These are phyloP conservation scores for Funneliformis caledonium DNA, from an alignment of 371 early-diverging fungal genomes.

Conservation along the genomic window DNA sequence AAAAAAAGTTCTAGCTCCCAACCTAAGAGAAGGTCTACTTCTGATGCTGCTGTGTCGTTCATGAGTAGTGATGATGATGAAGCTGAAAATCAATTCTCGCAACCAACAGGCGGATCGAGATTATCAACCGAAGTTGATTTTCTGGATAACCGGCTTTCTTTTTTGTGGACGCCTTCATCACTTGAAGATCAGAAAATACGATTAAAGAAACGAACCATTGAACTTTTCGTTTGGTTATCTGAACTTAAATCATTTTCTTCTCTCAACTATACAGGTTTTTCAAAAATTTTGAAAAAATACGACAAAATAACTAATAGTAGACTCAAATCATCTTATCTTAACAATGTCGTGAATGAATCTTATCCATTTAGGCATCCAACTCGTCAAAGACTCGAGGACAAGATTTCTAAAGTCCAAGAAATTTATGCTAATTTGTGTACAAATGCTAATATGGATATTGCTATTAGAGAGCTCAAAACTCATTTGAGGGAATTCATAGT, in stretches of 20 bases:
- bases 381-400: conserved; percentile 61
- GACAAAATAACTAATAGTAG: conserved; percentile 82
- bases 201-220: conserved; percentile 55
- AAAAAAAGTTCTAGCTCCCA: background rate
- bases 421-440: conserved; percentile 64
- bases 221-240: conserved; percentile 78
- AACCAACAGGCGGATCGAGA: background rate
- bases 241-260: conserved; percentile 90
- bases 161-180: conserved; percentile 20
- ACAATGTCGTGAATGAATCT: conserved; percentile 62
- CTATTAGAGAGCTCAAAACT: conserved; percentile 74
- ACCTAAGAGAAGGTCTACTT: background rate
- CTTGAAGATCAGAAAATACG: conserved; percentile 26
- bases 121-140: background rate
- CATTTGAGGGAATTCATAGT: conserved; percentile 90
- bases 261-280: conserved; percentile 94
- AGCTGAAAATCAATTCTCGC: background rate
- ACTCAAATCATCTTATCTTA: conserved; percentile 50
- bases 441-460: conserved; percentile 60
- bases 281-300: conserved; percentile 95
- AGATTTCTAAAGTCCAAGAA: conserved; percentile 62
- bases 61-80: conserved; percentile 35
- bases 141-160: background rate
- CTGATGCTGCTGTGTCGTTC: conserved; percentile 12
- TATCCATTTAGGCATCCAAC: conserved; percentile 70